Base-by-base conservation (phyloP, 192 early-diverging fungal genomes). In the Glomus cerebriforme region DNA sequence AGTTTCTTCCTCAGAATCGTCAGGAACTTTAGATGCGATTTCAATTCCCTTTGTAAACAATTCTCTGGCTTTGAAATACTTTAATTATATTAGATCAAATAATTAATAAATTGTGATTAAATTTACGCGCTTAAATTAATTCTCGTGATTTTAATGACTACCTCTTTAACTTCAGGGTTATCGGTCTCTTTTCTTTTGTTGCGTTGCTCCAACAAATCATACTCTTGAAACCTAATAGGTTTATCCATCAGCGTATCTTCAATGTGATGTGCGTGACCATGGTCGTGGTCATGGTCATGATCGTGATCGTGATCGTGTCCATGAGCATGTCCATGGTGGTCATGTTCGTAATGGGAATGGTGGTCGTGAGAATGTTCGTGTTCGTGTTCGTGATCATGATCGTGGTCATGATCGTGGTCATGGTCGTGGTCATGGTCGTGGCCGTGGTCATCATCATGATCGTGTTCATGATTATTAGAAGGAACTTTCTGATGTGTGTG, bases 51-150 rank as follows among this genome's bases (percentile, higher is more conserved):
- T 84, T 67, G 64, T 77, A 75, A 86, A 90, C 32, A 87, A 70
- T 47, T 82, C 84, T 80, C 89, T 90, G 69, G 89, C 86, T 72
- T 87, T 83, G n/a, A 86, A 81, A 79, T 90, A 90, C 77, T 74
- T n/a, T 22, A 22, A 35, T n/a, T 26, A 37, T 13, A 34, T 34
- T 35, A 8, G 22, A 74, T 59, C 32, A n/a, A 35, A 8, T 19
- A 32, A 35, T 59, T 34, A 35, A 31, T n/a, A 12, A 60, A 12
- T 43, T 35, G n/a, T 9, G 6, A 58, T 24, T 26, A 60, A 34
- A 59, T 24, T n/a, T 29, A 29, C 58, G 29, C 26, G 12, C 35
- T n/a, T 34, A 59, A 35, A 29, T 59, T 7, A n/a, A n/a, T n/a
- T 37, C n/a, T 47, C 35, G 39, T 64, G 31, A 59, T n/a, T 59